These are phyloP conservation scores for Trametes coccinea DNA, from an alignment of 768 basidiomycete genomes.

Conservation along the genomic window DNA sequence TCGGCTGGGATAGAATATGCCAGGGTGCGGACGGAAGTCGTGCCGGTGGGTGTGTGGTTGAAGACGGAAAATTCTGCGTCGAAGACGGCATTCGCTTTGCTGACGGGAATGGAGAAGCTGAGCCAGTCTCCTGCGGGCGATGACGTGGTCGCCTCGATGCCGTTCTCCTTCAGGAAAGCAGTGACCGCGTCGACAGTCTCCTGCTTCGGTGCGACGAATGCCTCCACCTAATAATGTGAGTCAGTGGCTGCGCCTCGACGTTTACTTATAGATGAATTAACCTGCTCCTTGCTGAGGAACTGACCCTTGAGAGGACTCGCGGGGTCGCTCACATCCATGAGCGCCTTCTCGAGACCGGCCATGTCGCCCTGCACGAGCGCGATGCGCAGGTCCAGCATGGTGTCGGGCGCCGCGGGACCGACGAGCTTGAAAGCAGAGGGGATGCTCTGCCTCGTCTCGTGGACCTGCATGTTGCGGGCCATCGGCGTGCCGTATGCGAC, in stretches of 20 bases:
- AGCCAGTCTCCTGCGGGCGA: constrained; percentile 40
- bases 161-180: constrained; percentile 32
- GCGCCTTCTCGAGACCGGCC: constrained; percentile 38
- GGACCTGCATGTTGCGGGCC: constrained; percentile 31
- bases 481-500: constrained; percentile 27
- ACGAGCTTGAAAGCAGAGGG: constrained; percentile 33
- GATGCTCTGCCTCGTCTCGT: constrained; percentile 30
- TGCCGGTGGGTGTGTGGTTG: constrained; percentile 33
- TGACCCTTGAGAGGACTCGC: constrained; percentile 39
- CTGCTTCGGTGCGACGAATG: constrained; percentile 29
- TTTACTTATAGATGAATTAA: too few relatives aligned
- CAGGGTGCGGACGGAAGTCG: constrained; percentile 36
- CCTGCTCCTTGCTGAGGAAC: constrained; percentile 40
- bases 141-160: constrained; percentile 25
- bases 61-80: constrained; percentile 38
- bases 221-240: constrained; percentile 25
- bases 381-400: constrained; percentile 39
- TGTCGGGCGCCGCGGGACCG: constrained; percentile 34
- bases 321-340: constrained; percentile 41
- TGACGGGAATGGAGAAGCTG: constrained; percentile 33
- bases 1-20: constrained; percentile 38
- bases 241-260: not conserved
- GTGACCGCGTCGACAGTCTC: constrained; percentile 31
- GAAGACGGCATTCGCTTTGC: constrained; percentile 38
- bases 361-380: constrained; percentile 40